A percentile compares a stretch with the other conserved stretches of the same genome.
phyloP scores from a whole-genome alignment of 208 protist species.

The Leishmania martiniquensis region DNA sequence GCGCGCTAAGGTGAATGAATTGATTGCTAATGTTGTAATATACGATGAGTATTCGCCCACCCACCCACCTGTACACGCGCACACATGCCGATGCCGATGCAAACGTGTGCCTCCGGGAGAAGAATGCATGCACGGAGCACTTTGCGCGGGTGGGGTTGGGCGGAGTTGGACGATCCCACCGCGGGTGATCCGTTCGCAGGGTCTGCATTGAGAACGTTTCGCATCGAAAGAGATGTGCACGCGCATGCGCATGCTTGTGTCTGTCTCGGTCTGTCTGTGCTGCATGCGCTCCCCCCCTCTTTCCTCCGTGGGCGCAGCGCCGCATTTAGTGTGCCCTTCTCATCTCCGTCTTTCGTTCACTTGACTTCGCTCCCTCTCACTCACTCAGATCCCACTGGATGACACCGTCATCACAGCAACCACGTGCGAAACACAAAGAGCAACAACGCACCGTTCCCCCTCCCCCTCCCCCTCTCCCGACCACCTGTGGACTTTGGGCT shows the following conservation, averaged over 20 bases:
- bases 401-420: not conserved
- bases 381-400: not conserved
- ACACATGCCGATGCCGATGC: too few species aligned
- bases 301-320: not conserved
- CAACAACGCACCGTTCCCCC: not conserved
- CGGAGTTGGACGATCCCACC: not conserved
- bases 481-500: not conserved
- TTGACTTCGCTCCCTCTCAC: not conserved
- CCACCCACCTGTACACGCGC: not conserved
- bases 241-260: not conserved
- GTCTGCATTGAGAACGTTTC: not conserved
- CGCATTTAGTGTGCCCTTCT: not conserved
- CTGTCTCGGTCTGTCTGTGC: not conserved
- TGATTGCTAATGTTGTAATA: not conserved
- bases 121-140: too few species aligned
- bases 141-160: not conserved
- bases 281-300: not conserved
- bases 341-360: not conserved
- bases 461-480: not conserved
- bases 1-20: not conserved
- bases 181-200: not conserved
- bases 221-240: not conserved
- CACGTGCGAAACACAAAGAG: not conserved
- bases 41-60: not conserved
- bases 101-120: too few species aligned